phyloP scores from a whole-genome alignment of 495 filamentous ascomycete species.

The Aspergillus conjunctus region DNA sequence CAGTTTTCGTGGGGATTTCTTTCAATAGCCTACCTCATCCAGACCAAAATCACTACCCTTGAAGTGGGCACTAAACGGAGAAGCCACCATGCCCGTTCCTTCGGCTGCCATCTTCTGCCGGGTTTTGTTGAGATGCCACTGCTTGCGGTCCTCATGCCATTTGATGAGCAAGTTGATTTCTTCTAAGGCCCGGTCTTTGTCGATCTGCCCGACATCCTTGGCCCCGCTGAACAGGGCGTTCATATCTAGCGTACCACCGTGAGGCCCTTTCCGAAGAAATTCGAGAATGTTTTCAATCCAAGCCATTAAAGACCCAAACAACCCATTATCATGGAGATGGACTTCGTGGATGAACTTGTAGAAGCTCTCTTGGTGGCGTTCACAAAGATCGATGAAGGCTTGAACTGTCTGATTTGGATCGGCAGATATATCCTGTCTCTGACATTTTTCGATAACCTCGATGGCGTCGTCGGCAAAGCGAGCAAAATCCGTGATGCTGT shows the following conservation, averaged over 20 bases:
- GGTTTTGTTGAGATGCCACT: conserved; percentile 97
- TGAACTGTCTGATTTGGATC: conserved; percentile 99
- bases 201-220: conserved; percentile 62
- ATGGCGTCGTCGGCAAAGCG: conserved; percentile 91
- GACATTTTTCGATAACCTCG: conserved; percentile 80
- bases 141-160: conserved; percentile 93
- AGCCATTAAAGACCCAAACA: conserved; percentile 93
- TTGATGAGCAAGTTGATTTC: conserved; percentile 85
- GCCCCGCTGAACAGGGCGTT: conserved; percentile 87
- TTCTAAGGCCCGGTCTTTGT: conserved; percentile 68
- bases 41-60: conserved; percentile 83
- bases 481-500: conserved; percentile 93
- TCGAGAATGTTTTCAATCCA: conserved; percentile 98
- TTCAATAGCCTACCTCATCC: conserved; percentile 60
- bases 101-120: conserved; percentile 97
- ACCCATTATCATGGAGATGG: conserved; percentile 94
- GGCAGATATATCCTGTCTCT: conserved; percentile 86
- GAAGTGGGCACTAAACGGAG: conserved; percentile 61
- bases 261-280: conserved; percentile 84
- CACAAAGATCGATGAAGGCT: conserved; percentile 95
- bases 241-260: conserved; percentile 81
- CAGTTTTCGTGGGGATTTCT: conserved; percentile 1
- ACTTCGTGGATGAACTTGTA: conserved; percentile 99
- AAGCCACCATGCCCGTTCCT: conserved; percentile 54
- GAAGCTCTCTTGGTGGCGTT: conserved; percentile 91